phyloP scores from a whole-genome alignment of 1,284 basidiomycete species.

The Cutaneotrichosporon cutaneum region DNA sequence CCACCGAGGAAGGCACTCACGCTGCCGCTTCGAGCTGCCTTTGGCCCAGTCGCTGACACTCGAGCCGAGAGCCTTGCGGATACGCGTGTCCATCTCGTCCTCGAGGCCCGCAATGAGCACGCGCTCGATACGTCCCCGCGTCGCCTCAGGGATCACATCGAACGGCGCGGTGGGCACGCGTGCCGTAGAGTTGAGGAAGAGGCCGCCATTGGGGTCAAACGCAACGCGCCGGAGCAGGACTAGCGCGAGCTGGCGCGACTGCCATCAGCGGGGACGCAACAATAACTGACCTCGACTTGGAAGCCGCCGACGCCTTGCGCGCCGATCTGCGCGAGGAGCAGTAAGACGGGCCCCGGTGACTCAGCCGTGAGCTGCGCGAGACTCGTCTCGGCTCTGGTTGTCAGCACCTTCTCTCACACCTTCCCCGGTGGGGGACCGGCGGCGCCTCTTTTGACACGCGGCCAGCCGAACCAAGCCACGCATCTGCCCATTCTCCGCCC shows the following conservation, averaged over 20 bases:
- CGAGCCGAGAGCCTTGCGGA: slow-evolving; percentile 44
- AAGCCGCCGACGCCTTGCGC: slow-evolving; percentile 48
- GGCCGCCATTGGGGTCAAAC: slow-evolving; percentile 28
- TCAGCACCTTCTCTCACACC: not conserved
- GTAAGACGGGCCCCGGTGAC: slow-evolving; percentile 36
- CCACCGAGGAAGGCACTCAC: slow-evolving; percentile 28
- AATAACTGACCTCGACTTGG: slow-evolving; percentile 42
- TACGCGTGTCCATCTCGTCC: slow-evolving; percentile 46
- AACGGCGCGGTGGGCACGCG: slow-evolving; percentile 39
- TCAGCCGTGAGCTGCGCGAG: slow-evolving; percentile 32
- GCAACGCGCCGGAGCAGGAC: slow-evolving; percentile 42
- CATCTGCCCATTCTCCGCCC: not conserved
- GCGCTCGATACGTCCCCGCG: slow-evolving; percentile 39
- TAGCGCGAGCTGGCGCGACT: slow-evolving; percentile 44
- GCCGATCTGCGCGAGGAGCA: slow-evolving; percentile 47
- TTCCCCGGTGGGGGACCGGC: not conserved
- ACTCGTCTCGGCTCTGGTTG: slow-evolving; percentile 38
- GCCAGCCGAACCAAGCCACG: too few relatives aligned
- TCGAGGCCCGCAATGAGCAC: slow-evolving; percentile 44
- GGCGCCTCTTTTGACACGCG: not conserved
- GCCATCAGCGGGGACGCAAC: not conserved
- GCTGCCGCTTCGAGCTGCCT: slow-evolving; percentile 35
- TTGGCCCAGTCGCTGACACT: slow-evolving; percentile 45
- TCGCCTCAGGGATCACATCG: slow-evolving; percentile 40
- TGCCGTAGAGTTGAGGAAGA: slow-evolving; percentile 28